These are phyloP conservation scores for Elasticomyces elasticus DNA, from an alignment of 495 filamentous ascomycete genomes.

Conservation along the genomic window DNA sequence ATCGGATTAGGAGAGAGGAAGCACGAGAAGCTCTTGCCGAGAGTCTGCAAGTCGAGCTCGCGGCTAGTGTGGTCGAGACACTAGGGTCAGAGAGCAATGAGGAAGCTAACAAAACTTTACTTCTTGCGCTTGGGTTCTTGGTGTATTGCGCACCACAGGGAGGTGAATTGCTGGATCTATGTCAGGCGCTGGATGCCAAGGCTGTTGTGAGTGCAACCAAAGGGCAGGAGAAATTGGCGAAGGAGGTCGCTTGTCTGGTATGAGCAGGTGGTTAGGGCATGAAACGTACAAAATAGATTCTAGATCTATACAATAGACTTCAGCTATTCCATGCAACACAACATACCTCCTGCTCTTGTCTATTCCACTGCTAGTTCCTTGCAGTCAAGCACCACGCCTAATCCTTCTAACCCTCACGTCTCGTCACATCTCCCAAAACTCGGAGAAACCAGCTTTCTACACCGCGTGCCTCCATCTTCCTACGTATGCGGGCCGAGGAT, in stretches of 20 bases:
- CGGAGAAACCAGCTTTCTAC: too few species aligned
- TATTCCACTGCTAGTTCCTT: too few species aligned
- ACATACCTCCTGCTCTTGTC: too few species aligned
- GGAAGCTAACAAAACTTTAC: conserved; percentile 62
- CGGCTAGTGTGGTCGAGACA: conserved; percentile 66
- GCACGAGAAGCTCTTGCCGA: conserved; percentile 52
- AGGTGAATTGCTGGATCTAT: conserved; percentile 65
- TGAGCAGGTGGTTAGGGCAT: neutral
- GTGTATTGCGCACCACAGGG: conserved; percentile 58
- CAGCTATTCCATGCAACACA: too few species aligned
- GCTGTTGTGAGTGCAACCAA: conserved; percentile 32
- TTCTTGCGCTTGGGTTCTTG: conserved; percentile 63
- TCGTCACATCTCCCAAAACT: too few species aligned
- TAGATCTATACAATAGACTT: too few species aligned
- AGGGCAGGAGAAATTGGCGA: conserved; percentile 3
- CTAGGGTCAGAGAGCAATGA: conserved; percentile 56
- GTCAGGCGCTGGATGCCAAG: conserved; percentile 58
- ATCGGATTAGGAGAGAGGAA: conserved; percentile 49
- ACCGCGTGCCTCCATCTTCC: too few species aligned
- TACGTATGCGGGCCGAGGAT: too few species aligned
- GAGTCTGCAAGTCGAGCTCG: conserved; percentile 64
- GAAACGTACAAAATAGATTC: neutral
- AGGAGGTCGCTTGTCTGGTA: conserved; percentile 12
- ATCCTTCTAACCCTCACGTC: too few species aligned
- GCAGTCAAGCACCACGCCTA: too few species aligned